Percentiles rank a stretch among this genome's conserved stretches.
phyloP scores from a whole-genome alignment of 257 asterid species.

The Echium plantagineum region DNA sequence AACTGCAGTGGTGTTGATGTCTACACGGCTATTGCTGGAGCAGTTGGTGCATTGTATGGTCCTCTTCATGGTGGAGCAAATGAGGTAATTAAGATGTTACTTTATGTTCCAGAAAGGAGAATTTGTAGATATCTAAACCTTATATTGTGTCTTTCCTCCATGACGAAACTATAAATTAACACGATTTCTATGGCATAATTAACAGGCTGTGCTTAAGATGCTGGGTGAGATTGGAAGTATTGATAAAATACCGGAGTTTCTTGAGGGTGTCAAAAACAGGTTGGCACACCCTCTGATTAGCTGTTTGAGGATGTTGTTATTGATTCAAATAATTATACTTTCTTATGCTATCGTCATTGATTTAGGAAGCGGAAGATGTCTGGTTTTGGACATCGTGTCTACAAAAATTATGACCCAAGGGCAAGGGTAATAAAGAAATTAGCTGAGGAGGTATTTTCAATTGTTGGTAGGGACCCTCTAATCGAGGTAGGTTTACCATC shows the following conservation, averaged over 20 bases:
- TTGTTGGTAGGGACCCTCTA: conserved; percentile 97
- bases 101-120: no score
- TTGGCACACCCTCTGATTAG: conserved; percentile 13
- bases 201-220: conserved; percentile 98
- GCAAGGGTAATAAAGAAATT: conserved; percentile 92
- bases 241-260: conserved; percentile 83
- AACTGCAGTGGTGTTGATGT: conserved; percentile 92
- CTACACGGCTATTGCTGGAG: conserved; percentile 95
- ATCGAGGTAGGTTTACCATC: conserved; percentile 54
- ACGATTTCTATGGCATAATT: conserved; percentile 5
- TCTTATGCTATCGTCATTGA: background rate
- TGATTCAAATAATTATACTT: no score
- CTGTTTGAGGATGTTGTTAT: background rate
- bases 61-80: conserved; percentile 99
- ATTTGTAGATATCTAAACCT: no score
- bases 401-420: conserved; percentile 95
- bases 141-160: no score
- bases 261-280: conserved; percentile 97
- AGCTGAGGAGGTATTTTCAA: conserved; percentile 94
- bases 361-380: conserved; percentile 96
- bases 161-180: no score
- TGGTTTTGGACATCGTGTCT: conserved; percentile 99
- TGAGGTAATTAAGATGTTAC: conserved; percentile 42
- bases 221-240: conserved; percentile 84
- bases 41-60: conserved; percentile 98